Conservation (phyloP, 1,284 basidiomycete species). For the Cutaneotrichosporon sp. region DNA sequence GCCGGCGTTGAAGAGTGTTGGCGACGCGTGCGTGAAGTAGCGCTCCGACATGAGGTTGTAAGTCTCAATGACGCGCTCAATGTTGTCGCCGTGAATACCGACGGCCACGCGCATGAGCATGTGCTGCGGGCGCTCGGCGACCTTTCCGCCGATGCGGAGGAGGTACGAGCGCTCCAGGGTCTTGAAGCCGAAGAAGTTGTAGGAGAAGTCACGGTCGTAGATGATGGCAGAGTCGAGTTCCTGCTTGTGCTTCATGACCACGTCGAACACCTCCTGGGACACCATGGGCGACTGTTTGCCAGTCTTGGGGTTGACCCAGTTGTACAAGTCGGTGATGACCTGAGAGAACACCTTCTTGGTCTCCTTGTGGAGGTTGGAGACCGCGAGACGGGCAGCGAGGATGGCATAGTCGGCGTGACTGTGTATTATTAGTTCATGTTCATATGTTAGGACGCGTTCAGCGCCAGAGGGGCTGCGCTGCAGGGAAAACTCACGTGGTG, state of each 20-base stretch:
- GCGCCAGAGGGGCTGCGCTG: slow-evolving; percentile 76
- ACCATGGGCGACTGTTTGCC: slow-evolving; percentile 84
- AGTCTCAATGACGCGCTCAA: slow-evolving; percentile 86
- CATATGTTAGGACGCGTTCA: no score
- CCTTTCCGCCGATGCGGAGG: slow-evolving; percentile 86
- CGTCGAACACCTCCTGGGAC: slow-evolving; percentile 76
- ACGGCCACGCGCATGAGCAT: slow-evolving; percentile 99
- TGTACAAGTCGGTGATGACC: slow-evolving; percentile 85
- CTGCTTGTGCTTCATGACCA: slow-evolving; percentile 78
- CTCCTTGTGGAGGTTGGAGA: slow-evolving; percentile 98
- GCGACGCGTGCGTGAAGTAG: slow-evolving; percentile 97
- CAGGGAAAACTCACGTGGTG: slow-evolving; percentile 50
- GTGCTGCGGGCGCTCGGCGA: slow-evolving; percentile 96
- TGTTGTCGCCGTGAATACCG: slow-evolving; percentile 87
- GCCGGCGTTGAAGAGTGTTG: slow-evolving; percentile 97
- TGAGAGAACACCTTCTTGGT: slow-evolving; percentile 95
- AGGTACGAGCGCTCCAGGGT: slow-evolving; percentile 98
- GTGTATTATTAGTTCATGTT: no score
- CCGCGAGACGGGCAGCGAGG: slow-evolving; percentile 86
- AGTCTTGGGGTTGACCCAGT: slow-evolving; percentile 97
- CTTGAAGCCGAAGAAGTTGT: slow-evolving; percentile 98
- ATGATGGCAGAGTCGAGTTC: slow-evolving; percentile 90
- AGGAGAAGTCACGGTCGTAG: slow-evolving; percentile 96
- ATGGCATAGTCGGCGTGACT: slow-evolving; percentile 95
- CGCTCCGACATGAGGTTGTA: slow-evolving; percentile 94